These are phyloP conservation scores for Candida sp. DNA, from an alignment of 1,139 yeast species.

Conservation along the genomic window DNA sequence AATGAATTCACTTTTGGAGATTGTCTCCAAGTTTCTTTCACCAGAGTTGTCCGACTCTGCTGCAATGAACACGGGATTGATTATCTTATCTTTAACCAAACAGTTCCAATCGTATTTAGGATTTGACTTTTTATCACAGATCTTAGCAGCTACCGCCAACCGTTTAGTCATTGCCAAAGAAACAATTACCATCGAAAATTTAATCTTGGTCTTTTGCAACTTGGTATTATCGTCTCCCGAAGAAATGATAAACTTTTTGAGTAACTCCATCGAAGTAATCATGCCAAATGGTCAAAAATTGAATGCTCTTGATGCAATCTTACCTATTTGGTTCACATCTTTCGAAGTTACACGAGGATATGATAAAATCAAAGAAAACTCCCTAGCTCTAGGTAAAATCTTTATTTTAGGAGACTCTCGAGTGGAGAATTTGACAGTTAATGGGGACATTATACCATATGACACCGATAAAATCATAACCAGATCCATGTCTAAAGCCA, in stretches of 20 bases:
- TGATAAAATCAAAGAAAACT: slow-evolving; percentile 67
- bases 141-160: slow-evolving; percentile 69
- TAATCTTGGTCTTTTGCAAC: slow-evolving; percentile 74
- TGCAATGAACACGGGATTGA: slow-evolving; percentile 68
- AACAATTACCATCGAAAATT: slow-evolving; percentile 70
- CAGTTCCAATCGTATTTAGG: slow-evolving; percentile 54
- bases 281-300: slow-evolving; percentile 29
- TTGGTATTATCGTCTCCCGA: slow-evolving; percentile 59
- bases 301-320: slow-evolving; percentile 20
- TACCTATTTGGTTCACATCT: slow-evolving; percentile 76
- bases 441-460: slow-evolving; percentile 75
- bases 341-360: slow-evolving; percentile 82
- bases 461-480: slow-evolving; percentile 67
- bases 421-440: slow-evolving; percentile 52
- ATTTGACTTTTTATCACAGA: slow-evolving; percentile 48
- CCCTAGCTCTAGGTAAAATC: slow-evolving; percentile 66
- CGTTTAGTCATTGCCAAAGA: slow-evolving; percentile 66
- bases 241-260: slow-evolving; percentile 60
- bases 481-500: slow-evolving; percentile 74
- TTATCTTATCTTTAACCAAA: slow-evolving; percentile 62
- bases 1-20: slow-evolving; percentile 49
- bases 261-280: slow-evolving; percentile 7
- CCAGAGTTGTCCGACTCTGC: slow-evolving; percentile 77
- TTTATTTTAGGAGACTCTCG: slow-evolving; percentile 57
- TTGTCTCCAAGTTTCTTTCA: slow-evolving; percentile 69